Evolutionary conservation across 2,329 filamentous ascomycete species (phyloP), one percentile per base, ranked within the genome.

Genomic region (Trichoderma sp.): DNA sequence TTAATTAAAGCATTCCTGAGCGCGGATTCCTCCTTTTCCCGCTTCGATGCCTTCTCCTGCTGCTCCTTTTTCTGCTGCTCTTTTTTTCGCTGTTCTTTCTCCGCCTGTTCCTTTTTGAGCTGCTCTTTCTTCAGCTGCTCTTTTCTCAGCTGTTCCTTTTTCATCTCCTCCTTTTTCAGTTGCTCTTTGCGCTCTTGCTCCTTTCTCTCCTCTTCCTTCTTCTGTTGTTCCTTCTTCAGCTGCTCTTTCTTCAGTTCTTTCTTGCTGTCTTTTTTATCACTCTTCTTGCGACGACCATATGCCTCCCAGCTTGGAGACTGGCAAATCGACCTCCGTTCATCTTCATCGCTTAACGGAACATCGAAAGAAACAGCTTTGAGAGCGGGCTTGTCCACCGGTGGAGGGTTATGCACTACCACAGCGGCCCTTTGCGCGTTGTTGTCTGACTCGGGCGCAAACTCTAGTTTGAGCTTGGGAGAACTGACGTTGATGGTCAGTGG

Each of bases 281-380:
- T 86, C 76, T 84, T 86, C 75, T 86, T 88, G 74, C 82, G 85
- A 23, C 85, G 83, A 3, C 84, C 83, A 74, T 87, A 87, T 26
- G 86, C 85, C 73, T 89, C 88, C 88, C 88, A 90, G 70, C 85
- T 89, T 2, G 88, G 88, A 1, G 88, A 90, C 70, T 89, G 87
- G 73, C 88, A 91, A 68, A 90, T 87, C 0, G 81, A 80, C 6
- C 74, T 75, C 32, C 75, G 77, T 23, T 78, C 77, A 9, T 79
- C 75, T 6, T 80, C 75, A 6, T 78, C 75, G 4, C 77, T 76
- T 2, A 77, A 75, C 2, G 80, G 79, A 1, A 80, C 77, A 57
- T 76, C 75, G 55, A 80, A 80, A 3, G 80, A 77, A 15, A 81
- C 79, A 3, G 76, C 76, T 43, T 79, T 80, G n/a, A 76, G 53